Percentiles rank a stretch among this genome's conserved stretches.
Evolutionary conservation across 2,329 filamentous ascomycete genomes (phyloP).

Genomic region (Ascochyta fabae): DNA sequence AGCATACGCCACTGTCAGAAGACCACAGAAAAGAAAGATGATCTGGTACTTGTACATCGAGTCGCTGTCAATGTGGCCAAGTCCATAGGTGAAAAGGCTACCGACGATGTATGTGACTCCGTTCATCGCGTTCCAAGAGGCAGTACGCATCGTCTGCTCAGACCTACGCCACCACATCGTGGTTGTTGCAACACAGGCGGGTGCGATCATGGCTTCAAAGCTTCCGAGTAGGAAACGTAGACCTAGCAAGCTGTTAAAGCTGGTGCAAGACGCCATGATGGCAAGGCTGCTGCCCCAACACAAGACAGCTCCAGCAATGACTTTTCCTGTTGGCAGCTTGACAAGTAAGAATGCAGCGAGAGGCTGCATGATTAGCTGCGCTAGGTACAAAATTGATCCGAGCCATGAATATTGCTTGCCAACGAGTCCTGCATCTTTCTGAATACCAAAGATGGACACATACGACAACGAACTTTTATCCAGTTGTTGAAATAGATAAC

Average conservation of each 20-base stretch:
- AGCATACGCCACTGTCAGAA: constrained; percentile 54
- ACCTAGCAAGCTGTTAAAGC: constrained; percentile 47
- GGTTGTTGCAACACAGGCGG: constrained; percentile 64
- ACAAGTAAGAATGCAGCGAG: constrained; percentile 61
- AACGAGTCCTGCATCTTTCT: constrained; percentile 56
- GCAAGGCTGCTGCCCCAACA: constrained; percentile 61
- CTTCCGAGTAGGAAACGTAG: constrained; percentile 52
- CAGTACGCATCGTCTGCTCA: constrained; percentile 63
- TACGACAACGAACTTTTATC: constrained; percentile 56
- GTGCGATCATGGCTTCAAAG: constrained; percentile 48
- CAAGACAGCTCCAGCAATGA: constrained; percentile 58
- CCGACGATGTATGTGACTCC: constrained; percentile 64
- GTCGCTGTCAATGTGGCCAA: constrained; percentile 61
- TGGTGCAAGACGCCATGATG: constrained; percentile 59
- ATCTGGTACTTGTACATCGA: constrained; percentile 52
- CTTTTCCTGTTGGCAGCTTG: constrained; percentile 65
- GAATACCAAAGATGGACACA: constrained; percentile 59
- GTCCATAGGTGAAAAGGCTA: constrained; percentile 62
- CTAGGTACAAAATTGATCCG: constrained; percentile 65
- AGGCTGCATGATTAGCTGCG: constrained; percentile 61
- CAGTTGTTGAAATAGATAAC: constrained; percentile 66
- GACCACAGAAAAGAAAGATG: constrained; percentile 56
- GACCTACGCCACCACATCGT: constrained; percentile 66
- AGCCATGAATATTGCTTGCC: constrained; percentile 64
- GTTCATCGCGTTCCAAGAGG: constrained; percentile 67